Evolutionary conservation across 768 basidiomycete species (phyloP), one percentile per base, ranked within the genome.

Genomic region (Sarcomyxa edulis): DNA sequence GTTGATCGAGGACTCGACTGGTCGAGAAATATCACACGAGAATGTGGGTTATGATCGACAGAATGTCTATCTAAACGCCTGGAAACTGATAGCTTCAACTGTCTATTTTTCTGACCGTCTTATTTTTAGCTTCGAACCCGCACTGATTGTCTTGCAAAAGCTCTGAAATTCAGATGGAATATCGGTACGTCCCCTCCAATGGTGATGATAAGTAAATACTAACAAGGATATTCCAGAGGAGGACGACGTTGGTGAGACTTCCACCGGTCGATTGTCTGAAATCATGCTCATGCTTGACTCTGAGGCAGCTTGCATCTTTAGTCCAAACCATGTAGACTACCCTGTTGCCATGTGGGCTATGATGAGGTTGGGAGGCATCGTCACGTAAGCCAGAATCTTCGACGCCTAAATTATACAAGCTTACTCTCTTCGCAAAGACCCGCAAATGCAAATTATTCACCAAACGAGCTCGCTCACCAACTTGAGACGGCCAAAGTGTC

Each of bases 251-350:
- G 76, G 78, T 81, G 51, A 6, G 61, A 39, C 24, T 31, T 21
- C 12, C 10, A 14, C 23, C 26, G 26, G 19, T 16, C 20, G 35
- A 6, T 6, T 7, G 21, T 10, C 24, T 16, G 34, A 4, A 40
- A n/a, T 31, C n/a, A 4, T 12, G 21, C 25, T 34, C 11, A 10
- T 36, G 20, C 26, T 21, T 27, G 21, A 43, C 15, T 5, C 14
- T 15, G n/a, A n/a, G n/a, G 15, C 32, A 81, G 81, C 81, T 29
- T 77, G 79, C 49, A 48, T 84, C 25, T 76, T 76, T 55, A 76
- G 79, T 46, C 74, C 78, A 9, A 84, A 84, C 47, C 67, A 80
- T 51, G 60, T 37, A 81, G 80, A 76, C 44, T 83, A 81, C 44
- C 64, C 70, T 6, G 54, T 65, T 22, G 66, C 59, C 26, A 62